Conservation (phyloP, 345 rosid species). For the Arabidopsis thaliana region TAIR10.1 NC_003070.9:4547501-4548000, state of each 20-base stretch:
- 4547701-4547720: constrained; percentile 23
- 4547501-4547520: constrained; percentile 18
- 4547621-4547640: constrained; percentile 44
- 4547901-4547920: background rate
- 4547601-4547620: constrained; percentile 29
- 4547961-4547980: background rate
- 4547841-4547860: constrained; percentile 41
- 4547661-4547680: constrained; percentile 26
- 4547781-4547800: constrained; percentile 37
- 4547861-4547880: background rate
- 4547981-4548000: background rate
- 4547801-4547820: constrained; percentile 36
- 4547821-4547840: constrained; percentile 27
- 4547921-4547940: background rate
- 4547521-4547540: constrained; percentile 19
- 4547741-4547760: constrained; percentile 36
- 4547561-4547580: constrained; percentile 8
- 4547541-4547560: background rate
- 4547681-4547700: constrained; percentile 36
- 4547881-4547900: background rate
- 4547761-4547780: constrained; percentile 21
- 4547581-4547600: background rate
- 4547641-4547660: constrained; percentile 42
- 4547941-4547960: background rate
- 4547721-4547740: constrained; percentile 34